Evolutionary conservation across 2,329 filamentous ascomycete species (phyloP).

Genomic region (Aspergillus amoenus): DNA sequence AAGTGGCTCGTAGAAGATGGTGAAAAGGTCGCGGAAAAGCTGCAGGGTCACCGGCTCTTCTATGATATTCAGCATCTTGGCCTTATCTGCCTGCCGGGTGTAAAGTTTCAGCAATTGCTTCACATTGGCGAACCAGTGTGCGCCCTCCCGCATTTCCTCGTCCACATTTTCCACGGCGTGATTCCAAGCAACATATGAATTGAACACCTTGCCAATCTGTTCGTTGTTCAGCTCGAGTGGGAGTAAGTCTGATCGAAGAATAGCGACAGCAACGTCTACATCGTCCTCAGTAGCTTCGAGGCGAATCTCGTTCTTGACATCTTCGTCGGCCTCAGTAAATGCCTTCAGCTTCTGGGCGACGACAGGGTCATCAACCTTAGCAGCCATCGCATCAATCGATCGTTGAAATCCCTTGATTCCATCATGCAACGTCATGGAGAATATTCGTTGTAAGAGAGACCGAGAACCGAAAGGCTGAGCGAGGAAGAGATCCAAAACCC

Average conservation of each 20-base stretch:
- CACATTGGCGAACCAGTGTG: slow-evolving; percentile 87
- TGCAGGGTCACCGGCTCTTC: slow-evolving; percentile 98
- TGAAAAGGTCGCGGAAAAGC: slow-evolving; percentile 92
- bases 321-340: slow-evolving; percentile 74
- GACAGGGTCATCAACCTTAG: slow-evolving; percentile 77
- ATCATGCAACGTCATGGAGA: slow-evolving; percentile 86
- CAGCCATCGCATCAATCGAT: slow-evolving; percentile 74
- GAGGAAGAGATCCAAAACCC: slow-evolving; percentile 88
- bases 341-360: slow-evolving; percentile 78
- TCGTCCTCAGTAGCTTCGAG: slow-evolving; percentile 70
- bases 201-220: slow-evolving; percentile 83
- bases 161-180: slow-evolving; percentile 86
- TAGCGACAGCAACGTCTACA: slow-evolving; percentile 80
- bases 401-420: slow-evolving; percentile 84
- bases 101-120: slow-evolving; percentile 94
- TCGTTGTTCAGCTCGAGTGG: slow-evolving; percentile 67
- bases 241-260: slow-evolving; percentile 76
- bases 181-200: slow-evolving; percentile 95
- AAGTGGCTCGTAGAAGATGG: slow-evolving; percentile 97
- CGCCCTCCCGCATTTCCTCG: slow-evolving; percentile 82
- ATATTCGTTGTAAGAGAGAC: slow-evolving; percentile 90
- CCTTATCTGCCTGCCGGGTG: slow-evolving; percentile 88
- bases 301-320: slow-evolving; percentile 71
- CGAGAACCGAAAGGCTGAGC: slow-evolving; percentile 90
- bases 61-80: slow-evolving; percentile 94